Base-by-base conservation (phyloP, 441 rosid genomes). In the Pelargonium cotyledonis region DNA sequence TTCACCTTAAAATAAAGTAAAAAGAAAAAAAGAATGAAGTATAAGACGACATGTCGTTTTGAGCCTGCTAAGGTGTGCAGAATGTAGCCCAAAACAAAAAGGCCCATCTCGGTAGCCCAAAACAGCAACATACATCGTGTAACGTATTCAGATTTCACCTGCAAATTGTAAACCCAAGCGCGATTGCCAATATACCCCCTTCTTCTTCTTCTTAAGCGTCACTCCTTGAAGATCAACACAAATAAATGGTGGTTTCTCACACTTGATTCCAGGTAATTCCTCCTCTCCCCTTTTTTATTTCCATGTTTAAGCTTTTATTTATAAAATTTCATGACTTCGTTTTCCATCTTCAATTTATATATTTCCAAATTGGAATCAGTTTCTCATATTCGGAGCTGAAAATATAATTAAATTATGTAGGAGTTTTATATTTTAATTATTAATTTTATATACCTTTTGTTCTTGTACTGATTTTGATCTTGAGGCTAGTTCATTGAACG, bases 401-500 rank as follows among this genome's bases (percentile, higher is more conserved):
- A 63, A 35, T 8, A 44, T 63, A 38, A 63, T 63, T 63, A 0
- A n/a, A 6, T 16, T 63, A 8, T 63, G 66, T 38, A 31, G 44
- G 21, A 63, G 8, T 63, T 11, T n/a, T 35, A 31, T n/a, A 10
- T 15, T 31, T 35, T 63, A 3, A 40, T 38, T 63, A 43, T 38
- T 63, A 29, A 63, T 63, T 31, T 5, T 26, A 61, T 61, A 38
- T 35, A 10, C 8, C 2, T 1, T 26, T 29, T 62, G 15, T 26
- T 62, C 16, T 11, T 26, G 3, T 62, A 14, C 65, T 26, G 44
- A 31, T 63, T 63, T 19, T 63, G 66, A 63, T 63, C 66, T 31
- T 21, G 66, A n/a, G 38, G 5, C 53, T 46, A 46, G 66, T 31
- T 63, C 66, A 35, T 63, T 35, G 66, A 63, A 63, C 44, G 65